Evolutionary conservation across 106 monocot species (phyloP), one percentile per base, ranked within the genome.

Genomic region (Platanthera zijinensis): DNA sequence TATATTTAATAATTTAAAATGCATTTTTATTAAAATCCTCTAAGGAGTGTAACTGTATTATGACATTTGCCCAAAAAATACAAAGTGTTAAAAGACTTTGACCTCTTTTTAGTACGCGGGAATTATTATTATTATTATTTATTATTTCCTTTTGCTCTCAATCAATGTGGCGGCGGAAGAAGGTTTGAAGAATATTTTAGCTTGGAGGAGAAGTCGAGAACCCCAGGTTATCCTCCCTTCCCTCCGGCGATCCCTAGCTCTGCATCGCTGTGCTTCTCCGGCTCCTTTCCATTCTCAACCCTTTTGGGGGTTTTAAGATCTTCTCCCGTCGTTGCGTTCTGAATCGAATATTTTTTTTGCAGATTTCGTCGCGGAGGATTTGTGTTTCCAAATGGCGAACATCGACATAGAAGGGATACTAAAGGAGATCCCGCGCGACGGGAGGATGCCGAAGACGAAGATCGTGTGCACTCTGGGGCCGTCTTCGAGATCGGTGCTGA

Each of bases 381-480:
- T 7, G 22, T 7, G n/a, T 22, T 22, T 72, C 15, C 59, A 50
- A 47, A 89, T 89, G 89, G 49, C 84, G 77, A 89, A 77, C 79
- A 86, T 89, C 73, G 84, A 89, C 51, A 80, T 89, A 30, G 89
- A 84, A 69, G 84, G 82, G 54, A 77, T 89, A 9, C 53, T 89
- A 67, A 84, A 82, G 80, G 79, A 79, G 80, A 82, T 89, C 15
- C 89, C 89, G 15, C 75, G 73, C 57, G 86, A 89, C 62, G 84
- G 86, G 14, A 72, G 84, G 51, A 51, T 86, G 17, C 83, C 86
- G 45, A 86, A 86, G 80, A 89, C 89, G 52, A 89, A 89, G 82
- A 86, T 91, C 74, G 85, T 91, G 25, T 91, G 91, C 74, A 91
- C 87, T 47, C 86, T 91, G 19, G 91, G 91, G 8, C 91, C 88